Conservation (phyloP, 805 yeast genomes). For the Komagataella pastoris region DNA sequence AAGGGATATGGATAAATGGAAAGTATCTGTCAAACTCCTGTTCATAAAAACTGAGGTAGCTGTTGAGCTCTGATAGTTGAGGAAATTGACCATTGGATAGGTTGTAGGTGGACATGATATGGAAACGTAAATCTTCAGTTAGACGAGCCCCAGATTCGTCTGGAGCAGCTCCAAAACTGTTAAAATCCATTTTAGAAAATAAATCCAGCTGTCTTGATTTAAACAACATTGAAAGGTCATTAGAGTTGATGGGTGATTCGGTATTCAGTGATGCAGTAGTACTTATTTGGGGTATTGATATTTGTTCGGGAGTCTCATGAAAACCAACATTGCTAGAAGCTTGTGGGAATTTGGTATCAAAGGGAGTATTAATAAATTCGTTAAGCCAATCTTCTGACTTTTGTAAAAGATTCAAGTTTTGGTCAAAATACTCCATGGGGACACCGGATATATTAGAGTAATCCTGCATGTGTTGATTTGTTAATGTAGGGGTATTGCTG, state of each 20-base stretch:
- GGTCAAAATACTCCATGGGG: background rate
- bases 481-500: background rate
- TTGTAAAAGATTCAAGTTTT: background rate
- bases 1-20: constrained; percentile 73
- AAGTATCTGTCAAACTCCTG: constrained; percentile 70
- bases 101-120: constrained; percentile 40
- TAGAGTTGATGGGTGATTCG: constrained; percentile 10
- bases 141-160: constrained; percentile 20
- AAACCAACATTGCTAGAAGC: constrained; percentile 51
- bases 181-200: constrained; percentile 30
- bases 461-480: background rate
- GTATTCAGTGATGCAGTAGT: constrained; percentile 12
- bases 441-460: background rate
- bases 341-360: constrained; percentile 40
- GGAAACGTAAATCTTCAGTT: constrained; percentile 35
- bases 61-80: constrained; percentile 59
- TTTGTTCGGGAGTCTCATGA: constrained; percentile 19
- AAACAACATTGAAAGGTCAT: constrained; percentile 48
- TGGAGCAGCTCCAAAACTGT: constrained; percentile 10
- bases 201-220: constrained; percentile 55
- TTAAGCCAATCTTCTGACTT: constrained; percentile 46
- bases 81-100: constrained; percentile 56
- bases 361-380: constrained; percentile 57
- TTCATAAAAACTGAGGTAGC: constrained; percentile 62
- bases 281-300: constrained; percentile 3